Evolutionary conservation across 768 basidiomycete genomes (phyloP).

Genomic region (Clitopilus passeckerianus): DNA sequence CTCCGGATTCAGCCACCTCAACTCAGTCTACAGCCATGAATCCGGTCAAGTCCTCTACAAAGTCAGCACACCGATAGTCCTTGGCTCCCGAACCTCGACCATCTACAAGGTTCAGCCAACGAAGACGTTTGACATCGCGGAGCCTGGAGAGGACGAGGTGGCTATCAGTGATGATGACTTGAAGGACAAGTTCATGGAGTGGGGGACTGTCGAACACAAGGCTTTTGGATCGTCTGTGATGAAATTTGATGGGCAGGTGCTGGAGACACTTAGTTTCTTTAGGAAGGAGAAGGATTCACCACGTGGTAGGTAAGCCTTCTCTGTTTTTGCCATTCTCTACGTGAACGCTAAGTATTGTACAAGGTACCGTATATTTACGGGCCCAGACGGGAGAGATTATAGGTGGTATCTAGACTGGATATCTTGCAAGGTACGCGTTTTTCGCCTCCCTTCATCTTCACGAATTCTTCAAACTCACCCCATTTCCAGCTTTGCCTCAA

Average conservation of each 20-base stretch:
- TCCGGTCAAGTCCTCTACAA: conserved; percentile 14
- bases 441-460: background rate
- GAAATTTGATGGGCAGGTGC: conserved; percentile 17
- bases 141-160: background rate
- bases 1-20: conserved; percentile 10
- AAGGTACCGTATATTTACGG: conserved; percentile 16
- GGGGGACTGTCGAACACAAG: conserved; percentile 30
- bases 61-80: conserved; percentile 16
- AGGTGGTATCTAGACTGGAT: conserved; percentile 13
- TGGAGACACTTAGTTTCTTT: conserved; percentile 19
- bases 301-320: conserved; percentile 15
- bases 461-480: background rate
- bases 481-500: conserved; percentile 9
- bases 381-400: conserved; percentile 19
- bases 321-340: background rate
- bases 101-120: conserved; percentile 7
- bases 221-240: conserved; percentile 20
- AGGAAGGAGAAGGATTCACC: conserved; percentile 12
- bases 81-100: conserved; percentile 1
- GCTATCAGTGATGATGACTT: conserved; percentile 10
- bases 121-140: background rate
- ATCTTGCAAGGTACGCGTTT: background rate
- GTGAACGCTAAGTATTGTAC: background rate
- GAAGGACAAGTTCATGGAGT: conserved; percentile 20
- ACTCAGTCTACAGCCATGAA: conserved; percentile 14